Evolutionary conservation across 441 rosid genomes (phyloP).

Genomic region (Gossypium gossypioides): DNA sequence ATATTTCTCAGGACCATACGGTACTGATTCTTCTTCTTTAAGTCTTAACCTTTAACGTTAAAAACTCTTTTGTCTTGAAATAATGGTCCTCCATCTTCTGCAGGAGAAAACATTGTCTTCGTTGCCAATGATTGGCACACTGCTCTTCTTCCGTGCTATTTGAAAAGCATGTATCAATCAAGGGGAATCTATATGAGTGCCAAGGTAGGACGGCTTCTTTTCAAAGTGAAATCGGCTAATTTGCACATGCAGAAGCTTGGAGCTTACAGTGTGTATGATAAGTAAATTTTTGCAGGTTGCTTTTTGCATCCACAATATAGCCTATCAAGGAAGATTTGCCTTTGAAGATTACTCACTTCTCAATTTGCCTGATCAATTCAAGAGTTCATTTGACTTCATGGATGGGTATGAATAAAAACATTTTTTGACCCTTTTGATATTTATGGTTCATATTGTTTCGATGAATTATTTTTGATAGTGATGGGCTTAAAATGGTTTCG

Average conservation of each 20-base stretch:
- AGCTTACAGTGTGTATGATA: slow-evolving; percentile 6
- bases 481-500: not conserved
- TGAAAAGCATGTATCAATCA: slow-evolving; percentile 61
- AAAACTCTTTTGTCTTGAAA: not conserved
- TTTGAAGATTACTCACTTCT: slow-evolving; percentile 54
- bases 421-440: not conserved
- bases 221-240: not conserved
- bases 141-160: slow-evolving; percentile 75
- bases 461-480: not conserved
- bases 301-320: slow-evolving; percentile 85
- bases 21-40: slow-evolving; percentile 23
- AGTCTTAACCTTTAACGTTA: not conserved
- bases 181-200: slow-evolving; percentile 58
- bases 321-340: slow-evolving; percentile 74
- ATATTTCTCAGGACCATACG: slow-evolving; percentile 71
- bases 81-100: not conserved
- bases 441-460: not conserved
- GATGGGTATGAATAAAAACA: slow-evolving; percentile 42
- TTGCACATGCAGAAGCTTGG: not conserved
- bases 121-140: slow-evolving; percentile 93
- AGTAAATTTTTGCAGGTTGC: slow-evolving; percentile 41
- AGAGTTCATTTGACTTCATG: slow-evolving; percentile 61
- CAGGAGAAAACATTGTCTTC: slow-evolving; percentile 79
- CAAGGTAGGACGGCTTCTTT: slow-evolving; percentile 37
- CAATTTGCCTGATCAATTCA: slow-evolving; percentile 51